Conservation (phyloP, 768 basidiomycete species). For the Macrocybe gigantea region DNA sequence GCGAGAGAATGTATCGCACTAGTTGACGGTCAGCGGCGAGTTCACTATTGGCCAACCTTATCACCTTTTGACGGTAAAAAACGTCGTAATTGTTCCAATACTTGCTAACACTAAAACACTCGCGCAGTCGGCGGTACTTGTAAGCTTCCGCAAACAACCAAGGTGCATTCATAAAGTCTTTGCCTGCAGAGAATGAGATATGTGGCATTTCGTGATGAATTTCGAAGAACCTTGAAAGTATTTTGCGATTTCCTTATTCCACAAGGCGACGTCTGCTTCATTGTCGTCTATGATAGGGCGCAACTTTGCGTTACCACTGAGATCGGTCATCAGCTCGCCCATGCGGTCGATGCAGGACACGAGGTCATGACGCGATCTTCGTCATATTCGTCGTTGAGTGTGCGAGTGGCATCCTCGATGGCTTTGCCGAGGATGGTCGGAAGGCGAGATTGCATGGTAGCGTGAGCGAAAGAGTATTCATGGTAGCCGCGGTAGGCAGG, state of each 20-base stretch:
- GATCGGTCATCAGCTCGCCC: constrained; percentile 83
- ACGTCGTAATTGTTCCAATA: constrained; percentile 91
- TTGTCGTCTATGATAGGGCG: constrained; percentile 87
- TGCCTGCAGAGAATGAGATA: constrained; percentile 37
- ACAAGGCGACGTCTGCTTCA: constrained; percentile 88
- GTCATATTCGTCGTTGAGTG: constrained; percentile 77
- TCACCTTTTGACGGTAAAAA: constrained; percentile 88
- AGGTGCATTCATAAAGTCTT: constrained; percentile 93
- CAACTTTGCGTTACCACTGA: constrained; percentile 78
- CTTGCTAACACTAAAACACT: constrained; percentile 89
- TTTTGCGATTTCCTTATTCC: constrained; percentile 97
- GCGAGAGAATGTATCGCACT: constrained; percentile 95
- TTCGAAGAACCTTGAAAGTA: constrained; percentile 73
- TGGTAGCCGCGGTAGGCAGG: constrained; percentile 79
- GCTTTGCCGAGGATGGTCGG: constrained; percentile 96
- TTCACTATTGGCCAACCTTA: background rate
- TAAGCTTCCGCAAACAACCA: constrained; percentile 97
- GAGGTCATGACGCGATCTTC: constrained; percentile 87
- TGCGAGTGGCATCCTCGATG: constrained; percentile 85
- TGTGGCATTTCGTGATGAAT: background rate
- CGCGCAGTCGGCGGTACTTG: constrained; percentile 86
- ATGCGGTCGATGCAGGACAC: constrained; percentile 83
- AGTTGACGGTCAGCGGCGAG: constrained; percentile 5
- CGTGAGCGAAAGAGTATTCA: constrained; percentile 82
- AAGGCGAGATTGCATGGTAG: constrained; percentile 93